Evolutionary conservation across 257 asterid species (phyloP), one percentile per base, ranked within the genome.

Genomic region (Salvia hispanica): DNA sequence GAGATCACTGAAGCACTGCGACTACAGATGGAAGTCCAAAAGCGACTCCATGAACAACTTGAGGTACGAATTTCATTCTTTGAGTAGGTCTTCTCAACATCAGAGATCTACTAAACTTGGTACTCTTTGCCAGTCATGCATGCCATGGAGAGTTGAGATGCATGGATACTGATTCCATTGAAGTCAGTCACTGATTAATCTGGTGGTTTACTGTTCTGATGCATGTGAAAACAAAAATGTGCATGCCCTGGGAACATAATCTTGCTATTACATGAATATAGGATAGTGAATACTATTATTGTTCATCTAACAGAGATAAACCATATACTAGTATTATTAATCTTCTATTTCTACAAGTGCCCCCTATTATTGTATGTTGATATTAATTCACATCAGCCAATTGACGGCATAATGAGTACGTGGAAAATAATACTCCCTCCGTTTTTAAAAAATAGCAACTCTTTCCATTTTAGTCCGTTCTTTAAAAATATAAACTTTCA

Each of bases 1-100:
- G 96, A 89, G 80, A 85, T 91, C 76, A 86, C 98, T 16, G 98
- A 91, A 83, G 98, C 98, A 28, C 73, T 92, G 62, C 86, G 96
- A 3, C 72, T 92, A 72, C 98, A 92, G 79, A 84, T 92, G 88
- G 98, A 92, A 76, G 98, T 92, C 61, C 98, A 92, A 76, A 92
- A 92, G 80, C 85, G 94, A 70, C 92, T 92, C 67, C 98, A 92
- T 44, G 95, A 89, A 77, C 98, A 92, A 81, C 98, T 92, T 62
- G 96, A 89, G 93, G 98, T 92, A 82, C 58, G 76, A 34, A 33
- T 71, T 58, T 72, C 25, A 6, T 61, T 62, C 76, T 67, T 51
- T 36, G n/a, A 9, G 57, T 9, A 40, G 36, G 46, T 43, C 37
- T 67, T 72, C 62, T 62, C 15, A 36, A 16, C 54, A 52, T 16